A percentile compares a stretch with the other conserved stretches of the same genome.
phyloP scores from a whole-genome alignment of 2,329 filamentous ascomycete species.

The Cercospora berteroae region DNA sequence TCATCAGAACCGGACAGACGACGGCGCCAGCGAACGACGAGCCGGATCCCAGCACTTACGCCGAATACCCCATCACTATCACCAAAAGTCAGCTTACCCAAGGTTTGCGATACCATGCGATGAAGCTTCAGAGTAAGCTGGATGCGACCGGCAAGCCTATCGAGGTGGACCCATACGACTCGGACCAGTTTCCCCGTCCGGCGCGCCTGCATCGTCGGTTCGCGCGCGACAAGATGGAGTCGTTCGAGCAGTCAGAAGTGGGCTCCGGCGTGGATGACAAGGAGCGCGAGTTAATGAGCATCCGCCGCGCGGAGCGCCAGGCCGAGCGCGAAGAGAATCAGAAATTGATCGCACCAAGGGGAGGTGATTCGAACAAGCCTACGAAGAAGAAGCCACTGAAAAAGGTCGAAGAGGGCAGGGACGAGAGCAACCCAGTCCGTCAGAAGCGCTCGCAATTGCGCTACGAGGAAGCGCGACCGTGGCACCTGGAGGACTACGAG shows the following conservation, averaged over 20 bases:
- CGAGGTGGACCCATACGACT: conserved; percentile 65
- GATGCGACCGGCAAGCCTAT: conserved; percentile 29
- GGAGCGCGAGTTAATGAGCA: conserved; percentile 59
- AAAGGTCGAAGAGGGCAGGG: conserved; percentile 79
- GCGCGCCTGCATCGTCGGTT: conserved; percentile 88
- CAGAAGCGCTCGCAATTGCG: conserved; percentile 62
- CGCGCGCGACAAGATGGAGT: conserved; percentile 61
- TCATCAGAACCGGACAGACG: conserved; percentile 12
- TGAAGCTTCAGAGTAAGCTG: conserved; percentile 67
- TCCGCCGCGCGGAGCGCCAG: conserved; percentile 71
- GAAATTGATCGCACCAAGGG: conserved; percentile 86
- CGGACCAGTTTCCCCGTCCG: conserved; percentile 80
- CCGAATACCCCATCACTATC: conserved; percentile 70
- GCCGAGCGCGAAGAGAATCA: conserved; percentile 82
- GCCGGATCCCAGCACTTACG: conserved; percentile 27
- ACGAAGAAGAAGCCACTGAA: conserved; percentile 62
- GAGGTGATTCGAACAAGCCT: conserved; percentile 60
- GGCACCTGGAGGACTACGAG: conserved; percentile 96
- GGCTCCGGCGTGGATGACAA: conserved; percentile 59
- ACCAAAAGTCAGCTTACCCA: conserved; percentile 79
- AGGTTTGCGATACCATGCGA: conserved; percentile 80
- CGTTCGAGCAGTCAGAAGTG: conserved; percentile 33
- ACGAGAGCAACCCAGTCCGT: conserved; percentile 74
- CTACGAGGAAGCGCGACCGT: conserved; percentile 93
- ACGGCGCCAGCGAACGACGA: conserved; percentile 23